These are phyloP conservation scores for Ophiostoma quercus DNA, from an alignment of 2,329 filamentous ascomycete genomes.

Conservation along the genomic window DNA sequence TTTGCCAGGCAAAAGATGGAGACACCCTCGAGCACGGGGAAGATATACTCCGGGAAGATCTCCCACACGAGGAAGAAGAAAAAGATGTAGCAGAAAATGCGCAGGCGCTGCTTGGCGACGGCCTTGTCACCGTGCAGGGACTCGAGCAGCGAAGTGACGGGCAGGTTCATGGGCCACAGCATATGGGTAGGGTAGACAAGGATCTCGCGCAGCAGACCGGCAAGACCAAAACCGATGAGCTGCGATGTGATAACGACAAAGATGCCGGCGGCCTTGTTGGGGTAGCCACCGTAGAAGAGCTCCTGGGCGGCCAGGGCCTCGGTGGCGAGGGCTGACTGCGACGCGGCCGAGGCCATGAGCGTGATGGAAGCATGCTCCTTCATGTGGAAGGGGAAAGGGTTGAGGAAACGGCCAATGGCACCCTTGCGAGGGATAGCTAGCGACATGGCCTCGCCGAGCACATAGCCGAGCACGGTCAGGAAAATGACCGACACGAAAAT, in stretches of 20 bases:
- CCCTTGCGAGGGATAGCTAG: conserved; percentile 30
- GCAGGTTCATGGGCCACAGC: conserved; percentile 39
- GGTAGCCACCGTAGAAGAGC: conserved; percentile 42
- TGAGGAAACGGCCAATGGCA: conserved; percentile 33
- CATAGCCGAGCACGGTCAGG: conserved; percentile 41
- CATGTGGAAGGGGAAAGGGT: conserved; percentile 30
- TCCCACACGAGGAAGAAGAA: conserved; percentile 43
- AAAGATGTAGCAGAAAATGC: conserved; percentile 40
- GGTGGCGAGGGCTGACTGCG: conserved; percentile 30
- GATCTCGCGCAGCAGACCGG: conserved; percentile 43
- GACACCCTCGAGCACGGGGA: conserved; percentile 27
- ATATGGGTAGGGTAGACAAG: conserved; percentile 47
- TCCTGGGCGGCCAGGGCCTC: conserved; percentile 43
- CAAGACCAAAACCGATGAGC: conserved; percentile 45
- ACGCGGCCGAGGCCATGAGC: conserved; percentile 28
- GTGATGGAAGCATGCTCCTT: conserved; percentile 29
- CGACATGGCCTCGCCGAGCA: conserved; percentile 36
- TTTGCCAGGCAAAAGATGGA: conserved; percentile 29
- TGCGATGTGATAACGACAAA: conserved; percentile 46
- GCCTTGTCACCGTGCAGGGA: conserved; percentile 31
- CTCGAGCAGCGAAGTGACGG: conserved; percentile 30
- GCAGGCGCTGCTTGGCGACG: conserved; percentile 38
- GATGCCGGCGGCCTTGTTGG: conserved; percentile 39
- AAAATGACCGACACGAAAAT: conserved; percentile 43
- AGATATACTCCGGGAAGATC: conserved; percentile 37